Evolutionary conservation across 169 alveolate species (phyloP).

Genomic region (Fabrea salina): DNA sequence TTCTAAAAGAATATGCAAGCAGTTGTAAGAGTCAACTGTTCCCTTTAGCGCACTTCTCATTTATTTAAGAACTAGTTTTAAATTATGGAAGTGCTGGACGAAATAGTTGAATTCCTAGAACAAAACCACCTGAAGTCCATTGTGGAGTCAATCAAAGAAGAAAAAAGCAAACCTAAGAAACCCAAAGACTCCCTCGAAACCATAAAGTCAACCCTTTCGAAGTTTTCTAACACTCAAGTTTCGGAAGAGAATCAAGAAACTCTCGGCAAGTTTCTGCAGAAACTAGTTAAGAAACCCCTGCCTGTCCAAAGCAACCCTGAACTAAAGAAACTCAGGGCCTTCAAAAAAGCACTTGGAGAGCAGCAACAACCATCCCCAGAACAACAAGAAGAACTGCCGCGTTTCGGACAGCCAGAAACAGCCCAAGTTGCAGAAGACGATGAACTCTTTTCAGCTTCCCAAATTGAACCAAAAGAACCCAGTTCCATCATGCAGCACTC

Average conservation of each 20-base stretch:
- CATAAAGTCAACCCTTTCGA: neutral
- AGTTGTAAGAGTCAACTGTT: neutral
- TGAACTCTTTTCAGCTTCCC: slow-evolving; percentile 12
- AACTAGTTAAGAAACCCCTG: neutral
- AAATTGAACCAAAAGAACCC: slow-evolving; percentile 11
- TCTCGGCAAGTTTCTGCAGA: neutral
- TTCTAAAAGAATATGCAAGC: neutral
- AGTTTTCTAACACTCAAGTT: neutral
- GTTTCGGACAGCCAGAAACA: neutral
- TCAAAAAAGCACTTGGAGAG: neutral
- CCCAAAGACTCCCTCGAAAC: neutral
- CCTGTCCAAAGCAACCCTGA: neutral
- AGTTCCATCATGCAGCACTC: slow-evolving; percentile 14
- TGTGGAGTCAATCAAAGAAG: neutral
- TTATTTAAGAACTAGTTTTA: too few species aligned
- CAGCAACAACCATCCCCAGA: neutral
- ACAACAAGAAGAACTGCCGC: neutral
- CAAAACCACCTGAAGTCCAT: slow-evolving; percentile 7
- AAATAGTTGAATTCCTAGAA: neutral
- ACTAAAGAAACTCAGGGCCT: neutral
- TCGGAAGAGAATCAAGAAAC: neutral
- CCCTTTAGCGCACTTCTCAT: too few species aligned
- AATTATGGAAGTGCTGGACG: slow-evolving; percentile 20
- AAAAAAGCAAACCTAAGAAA: neutral
- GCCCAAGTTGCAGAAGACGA: slow-evolving; percentile 13